phyloP scores from a whole-genome alignment of 805 yeast genomes.

The Wickerhamomyces queroliae region DNA sequence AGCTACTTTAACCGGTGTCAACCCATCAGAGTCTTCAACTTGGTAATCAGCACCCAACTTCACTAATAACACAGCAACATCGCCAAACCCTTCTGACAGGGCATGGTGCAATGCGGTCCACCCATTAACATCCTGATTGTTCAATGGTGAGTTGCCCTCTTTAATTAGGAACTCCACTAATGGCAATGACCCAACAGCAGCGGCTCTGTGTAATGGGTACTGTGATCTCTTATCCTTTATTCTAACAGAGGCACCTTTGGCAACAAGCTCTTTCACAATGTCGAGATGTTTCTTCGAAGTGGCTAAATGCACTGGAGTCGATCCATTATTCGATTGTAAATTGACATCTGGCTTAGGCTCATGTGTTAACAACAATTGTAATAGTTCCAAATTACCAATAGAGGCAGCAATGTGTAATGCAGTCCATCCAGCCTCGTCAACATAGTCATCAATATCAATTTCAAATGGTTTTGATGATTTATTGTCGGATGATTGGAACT shows the following conservation, averaged over 20 bases:
- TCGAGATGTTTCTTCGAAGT: constrained; percentile 59
- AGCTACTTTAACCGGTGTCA: constrained; percentile 48
- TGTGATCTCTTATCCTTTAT: constrained; percentile 62
- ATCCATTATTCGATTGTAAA: constrained; percentile 58
- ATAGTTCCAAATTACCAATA: constrained; percentile 52
- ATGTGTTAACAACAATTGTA: constrained; percentile 43
- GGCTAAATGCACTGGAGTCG: constrained; percentile 73
- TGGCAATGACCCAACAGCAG: constrained; percentile 61
- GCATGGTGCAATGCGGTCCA: constrained; percentile 93
- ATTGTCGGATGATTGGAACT: constrained; percentile 8
- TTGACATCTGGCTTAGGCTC: constrained; percentile 57
- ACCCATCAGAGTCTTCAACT: constrained; percentile 43
- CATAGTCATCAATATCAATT: constrained; percentile 59
- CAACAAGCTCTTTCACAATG: constrained; percentile 48
- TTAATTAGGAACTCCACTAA: constrained; percentile 49
- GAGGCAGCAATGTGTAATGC: constrained; percentile 81
- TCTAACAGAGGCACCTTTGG: constrained; percentile 52
- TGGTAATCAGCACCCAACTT: constrained; percentile 60
- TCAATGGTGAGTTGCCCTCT: constrained; percentile 54
- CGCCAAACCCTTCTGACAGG: constrained; percentile 83
- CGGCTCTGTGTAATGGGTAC: constrained; percentile 77
- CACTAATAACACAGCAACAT: constrained; percentile 57
- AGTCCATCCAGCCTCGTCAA: constrained; percentile 83
- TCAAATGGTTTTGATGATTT: constrained; percentile 21
- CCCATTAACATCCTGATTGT: constrained; percentile 63